Conservation (phyloP, 345 rosid genomes). For the Citrus maxima region DNA sequence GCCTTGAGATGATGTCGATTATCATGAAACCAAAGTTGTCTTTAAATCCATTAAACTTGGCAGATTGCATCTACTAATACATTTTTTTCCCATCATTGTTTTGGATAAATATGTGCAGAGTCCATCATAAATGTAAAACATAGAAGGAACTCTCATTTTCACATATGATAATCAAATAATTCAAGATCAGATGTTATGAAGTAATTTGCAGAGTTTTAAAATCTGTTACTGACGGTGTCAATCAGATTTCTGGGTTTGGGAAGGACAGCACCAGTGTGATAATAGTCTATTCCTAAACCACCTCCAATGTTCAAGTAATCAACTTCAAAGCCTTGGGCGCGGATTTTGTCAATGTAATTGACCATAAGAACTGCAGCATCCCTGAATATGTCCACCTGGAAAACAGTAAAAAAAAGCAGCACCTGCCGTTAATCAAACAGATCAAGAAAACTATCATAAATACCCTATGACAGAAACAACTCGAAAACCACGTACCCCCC, state of each 20-base stretch:
- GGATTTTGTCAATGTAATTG: slow-evolving; percentile 78
- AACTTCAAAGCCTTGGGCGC: slow-evolving; percentile 88
- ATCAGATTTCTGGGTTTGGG: slow-evolving; percentile 95
- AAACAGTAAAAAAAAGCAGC: slow-evolving; percentile 7
- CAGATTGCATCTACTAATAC: too few species aligned
- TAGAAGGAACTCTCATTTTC: not conserved
- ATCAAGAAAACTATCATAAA: slow-evolving; percentile 9
- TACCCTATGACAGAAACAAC: not conserved
- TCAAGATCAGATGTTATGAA: not conserved
- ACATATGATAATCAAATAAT: not conserved
- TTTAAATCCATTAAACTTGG: too few species aligned
- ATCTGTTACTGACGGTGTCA: slow-evolving; percentile 58
- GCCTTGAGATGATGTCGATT: not conserved
- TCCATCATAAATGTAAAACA: not conserved
- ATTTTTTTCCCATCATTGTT: too few species aligned
- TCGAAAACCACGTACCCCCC: too few species aligned
- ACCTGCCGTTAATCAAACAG: not conserved
- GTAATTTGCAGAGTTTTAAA: slow-evolving; percentile 11
- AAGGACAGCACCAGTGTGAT: slow-evolving; percentile 79
- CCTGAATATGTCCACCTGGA: slow-evolving; percentile 91
- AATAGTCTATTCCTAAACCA: slow-evolving; percentile 94
- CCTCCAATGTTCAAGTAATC: slow-evolving; percentile 93
- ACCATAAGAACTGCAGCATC: slow-evolving; percentile 95
- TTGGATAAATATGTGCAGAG: not conserved
- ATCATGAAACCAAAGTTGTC: not conserved